Percentiles rank a stretch among this genome's conserved stretches.
Evolutionary conservation across 805 yeast species (phyloP).

Genomic region (Starmerella tilneyi): DNA sequence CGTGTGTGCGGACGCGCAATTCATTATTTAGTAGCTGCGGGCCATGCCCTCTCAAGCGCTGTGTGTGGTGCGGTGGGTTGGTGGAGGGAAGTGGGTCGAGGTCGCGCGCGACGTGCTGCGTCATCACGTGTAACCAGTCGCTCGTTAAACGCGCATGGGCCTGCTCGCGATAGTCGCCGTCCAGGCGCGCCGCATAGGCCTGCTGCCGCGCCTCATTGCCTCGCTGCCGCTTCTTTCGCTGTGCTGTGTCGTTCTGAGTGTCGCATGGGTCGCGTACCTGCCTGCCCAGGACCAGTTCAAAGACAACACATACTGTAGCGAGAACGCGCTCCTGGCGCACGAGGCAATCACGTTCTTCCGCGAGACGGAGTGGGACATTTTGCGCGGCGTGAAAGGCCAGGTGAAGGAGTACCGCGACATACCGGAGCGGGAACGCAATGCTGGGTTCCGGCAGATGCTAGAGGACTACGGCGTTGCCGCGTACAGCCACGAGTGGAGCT

Average conservation of each 20-base stretch:
- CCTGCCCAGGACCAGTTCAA: conserved; percentile 79
- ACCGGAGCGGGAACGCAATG: conserved; percentile 28
- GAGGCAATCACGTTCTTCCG: conserved; percentile 87
- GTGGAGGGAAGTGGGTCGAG: too few relatives aligned
- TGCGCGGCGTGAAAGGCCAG: conserved; percentile 73
- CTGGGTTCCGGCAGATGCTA: conserved; percentile 46
- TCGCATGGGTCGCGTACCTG: conserved; percentile 47
- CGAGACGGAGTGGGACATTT: conserved; percentile 87
- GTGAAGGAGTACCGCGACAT: conserved; percentile 29
- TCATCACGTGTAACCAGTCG: neutral
- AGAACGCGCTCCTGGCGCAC: conserved; percentile 93
- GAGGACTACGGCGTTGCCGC: conserved; percentile 64
- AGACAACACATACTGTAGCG: conserved; percentile 78
- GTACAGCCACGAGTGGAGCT: conserved; percentile 35
- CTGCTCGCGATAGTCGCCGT: conserved; percentile 30
- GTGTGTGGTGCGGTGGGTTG: too few relatives aligned
- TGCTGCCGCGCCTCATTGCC: conserved; percentile 24
- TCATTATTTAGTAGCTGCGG: too few relatives aligned
- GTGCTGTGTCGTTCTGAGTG: conserved; percentile 33
- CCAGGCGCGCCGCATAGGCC: conserved; percentile 26
- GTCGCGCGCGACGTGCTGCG: neutral
- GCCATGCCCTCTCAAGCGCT: too few relatives aligned
- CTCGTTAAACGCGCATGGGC: conserved; percentile 27
- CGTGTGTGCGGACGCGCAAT: too few relatives aligned
- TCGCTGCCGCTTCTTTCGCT: conserved; percentile 29